Base-by-base conservation (phyloP, 768 basidiomycete genomes). In the Lentinula aciculospora region DNA sequence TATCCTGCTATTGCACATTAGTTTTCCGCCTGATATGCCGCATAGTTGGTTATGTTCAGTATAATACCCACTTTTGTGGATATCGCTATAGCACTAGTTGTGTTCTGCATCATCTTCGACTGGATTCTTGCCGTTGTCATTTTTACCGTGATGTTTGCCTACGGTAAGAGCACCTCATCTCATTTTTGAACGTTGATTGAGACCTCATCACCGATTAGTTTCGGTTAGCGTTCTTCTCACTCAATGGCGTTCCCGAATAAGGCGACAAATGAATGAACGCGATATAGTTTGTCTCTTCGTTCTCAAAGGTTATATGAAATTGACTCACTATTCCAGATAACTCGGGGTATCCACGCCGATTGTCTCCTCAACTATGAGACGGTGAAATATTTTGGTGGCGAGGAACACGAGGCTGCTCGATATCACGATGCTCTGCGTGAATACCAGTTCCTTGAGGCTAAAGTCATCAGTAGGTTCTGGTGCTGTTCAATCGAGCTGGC, bases 351-450 rank as follows among this genome's bases (percentile, higher is more conserved):
- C 53, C 87, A 91, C 62, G 86, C 89, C 4, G 92, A 94, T 64
- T 85, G 84, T 63, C 71, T 92, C 28, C 78, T 91, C 53, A 89
- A 89, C 66, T 90, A 89, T 60, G 88, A 89, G 69, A 92, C 91
- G 4, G 87, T 93, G 64, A 94, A 92, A 69, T 92, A 92, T 68
- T 94, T 94, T 67, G 84, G 84, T n/a, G 88, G 91, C 15, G 93
- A 96, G 69, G 78, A 81, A 23, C 83, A 92, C 63, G 93, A 95
- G 66, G 80, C 79, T 17, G 76, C 77, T 42, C 79, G 93, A 29
- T 94, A 92, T 65, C 68, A 74, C 10, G 79, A 85, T 13, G 89
- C 92, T 2, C 79, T 95, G 60, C 68, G 76, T 15, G 78, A 86
- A 54, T 94, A 92, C 63, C 93, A 95, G 64, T 70, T 70, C 8